Percentiles rank a stretch among this genome's conserved stretches.
These are phyloP conservation scores for Wickerhamiella kurtzmanii DNA, from an alignment of 805 yeast genomes.

Conservation along the genomic window DNA sequence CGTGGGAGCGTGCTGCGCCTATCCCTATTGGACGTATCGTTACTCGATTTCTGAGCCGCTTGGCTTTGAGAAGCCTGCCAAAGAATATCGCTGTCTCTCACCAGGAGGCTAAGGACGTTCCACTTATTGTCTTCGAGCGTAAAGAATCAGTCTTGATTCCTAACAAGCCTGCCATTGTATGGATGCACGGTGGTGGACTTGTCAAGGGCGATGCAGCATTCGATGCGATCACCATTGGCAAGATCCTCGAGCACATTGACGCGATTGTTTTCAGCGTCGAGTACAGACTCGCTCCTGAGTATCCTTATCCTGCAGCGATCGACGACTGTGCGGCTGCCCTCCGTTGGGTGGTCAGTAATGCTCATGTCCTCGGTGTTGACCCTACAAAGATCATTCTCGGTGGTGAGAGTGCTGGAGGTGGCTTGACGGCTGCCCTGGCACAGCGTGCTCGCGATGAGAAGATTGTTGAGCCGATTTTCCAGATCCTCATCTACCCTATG, in stretches of 20 bases:
- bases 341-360: not conserved
- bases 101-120: not conserved
- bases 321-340: not conserved
- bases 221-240: not conserved
- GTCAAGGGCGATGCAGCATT: not conserved
- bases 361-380: not conserved
- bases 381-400: not conserved
- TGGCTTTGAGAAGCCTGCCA: not conserved
- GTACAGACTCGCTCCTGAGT: not conserved
- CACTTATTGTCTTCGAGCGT: not conserved
- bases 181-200: slow-evolving; percentile 1
- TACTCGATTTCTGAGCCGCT: not conserved
- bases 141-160: not conserved
- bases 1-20: not conserved
- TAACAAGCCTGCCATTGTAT: not conserved
- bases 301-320: slow-evolving; percentile 1
- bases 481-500: slow-evolving; percentile 1
- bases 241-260: not conserved
- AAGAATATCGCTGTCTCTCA: not conserved
- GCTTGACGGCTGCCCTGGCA: not conserved
- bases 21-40: not conserved
- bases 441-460: slow-evolving; percentile 1
- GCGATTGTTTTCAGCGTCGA: not conserved
- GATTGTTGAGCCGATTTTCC: not conserved
- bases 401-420: slow-evolving; percentile 1